Evolutionary conservation across 2,329 filamentous ascomycete genomes (phyloP), one percentile per base, ranked within the genome.

Genomic region (Pseudogymnoascus sp.): DNA sequence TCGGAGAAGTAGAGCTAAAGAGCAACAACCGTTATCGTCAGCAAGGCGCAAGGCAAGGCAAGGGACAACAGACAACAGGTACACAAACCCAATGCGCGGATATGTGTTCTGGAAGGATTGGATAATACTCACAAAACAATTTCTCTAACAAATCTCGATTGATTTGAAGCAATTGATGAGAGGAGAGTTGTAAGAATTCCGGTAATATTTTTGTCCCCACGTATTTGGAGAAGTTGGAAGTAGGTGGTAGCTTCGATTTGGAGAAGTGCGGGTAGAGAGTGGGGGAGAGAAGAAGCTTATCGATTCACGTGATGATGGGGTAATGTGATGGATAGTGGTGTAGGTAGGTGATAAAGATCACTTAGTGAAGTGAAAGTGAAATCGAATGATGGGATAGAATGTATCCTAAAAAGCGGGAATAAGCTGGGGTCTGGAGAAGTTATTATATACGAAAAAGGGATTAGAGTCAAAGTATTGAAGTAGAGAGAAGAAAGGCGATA

Each of bases 91-190:
- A 4, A 53, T 29, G 44, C 24, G 44, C 8, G 44, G 24, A 31
- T 53, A 53, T 53, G 44, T 53, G 44, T 53, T 53, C 24, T 53
- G 5, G 44, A 53, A 53, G 44, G 44, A 53, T 53, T 53, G 44
- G 44, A 53, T 53, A 53, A 53, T 53, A 53, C 44, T 53, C 14
- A 53, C 44, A 53, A 53, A 29, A 13, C 14, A 10, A 53, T 29
- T 14, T 53, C 44, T 53, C 24, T 53, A 53, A 13, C 44, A 53
- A 53, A 53, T 53, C 44, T 53, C 44, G 24, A 53, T 53, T 53
- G 44, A 53, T 53, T 1, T 31, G 24, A 31, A 5, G 6, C 10
- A 7, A 53, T 29, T 53, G 14, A 29, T 29, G 14, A 16, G 44
- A 29, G 24, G 21, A 14, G 44, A 50, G 24, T 50, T 29, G 26